Conservation (phyloP, 352 stramenopile genomes). For the Phytophthora megakarya region DNA sequence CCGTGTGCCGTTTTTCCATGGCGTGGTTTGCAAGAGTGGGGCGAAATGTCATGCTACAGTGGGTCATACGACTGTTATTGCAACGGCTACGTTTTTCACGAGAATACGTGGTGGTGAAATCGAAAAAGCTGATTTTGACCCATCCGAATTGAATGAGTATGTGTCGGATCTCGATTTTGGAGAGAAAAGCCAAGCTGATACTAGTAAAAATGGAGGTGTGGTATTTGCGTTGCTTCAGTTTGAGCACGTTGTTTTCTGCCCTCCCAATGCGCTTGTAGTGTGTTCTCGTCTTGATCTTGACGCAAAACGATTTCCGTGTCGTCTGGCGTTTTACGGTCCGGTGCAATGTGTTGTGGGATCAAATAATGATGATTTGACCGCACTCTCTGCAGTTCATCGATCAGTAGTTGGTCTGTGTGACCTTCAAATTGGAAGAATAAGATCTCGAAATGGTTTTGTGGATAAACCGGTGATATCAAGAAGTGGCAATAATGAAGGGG, state of each 20-base stretch:
- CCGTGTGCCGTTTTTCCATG: conserved; percentile 65
- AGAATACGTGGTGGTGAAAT: conserved; percentile 13
- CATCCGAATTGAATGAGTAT: conserved; percentile 48
- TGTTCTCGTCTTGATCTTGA: conserved; percentile 79
- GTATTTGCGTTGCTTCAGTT: conserved; percentile 75
- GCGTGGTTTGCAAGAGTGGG: conserved; percentile 53
- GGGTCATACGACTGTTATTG: conserved; percentile 77
- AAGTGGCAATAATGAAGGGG: conserved; percentile 5
- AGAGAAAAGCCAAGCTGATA: not conserved
- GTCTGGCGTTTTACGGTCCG: conserved; percentile 72
- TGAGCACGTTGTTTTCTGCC: conserved; percentile 66
- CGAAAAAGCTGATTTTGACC: conserved; percentile 38
- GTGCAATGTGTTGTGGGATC: conserved; percentile 48
- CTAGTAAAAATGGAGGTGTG: not conserved
- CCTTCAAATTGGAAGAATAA: conserved; percentile 67
- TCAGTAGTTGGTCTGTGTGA: conserved; percentile 30
- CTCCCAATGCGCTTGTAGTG: conserved; percentile 55
- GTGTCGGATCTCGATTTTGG: conserved; percentile 40
- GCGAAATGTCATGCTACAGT: conserved; percentile 78
- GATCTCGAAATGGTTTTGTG: conserved; percentile 59
- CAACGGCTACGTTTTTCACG: conserved; percentile 67
- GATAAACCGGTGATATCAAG: conserved; percentile 49
- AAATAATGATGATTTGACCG: conserved; percentile 14
- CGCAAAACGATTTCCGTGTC: conserved; percentile 61
- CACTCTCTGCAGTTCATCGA: conserved; percentile 13